Evolutionary conservation across 176 grass and related monocot species (phyloP).

Genomic region (Rhynchospora tenuis): DNA sequence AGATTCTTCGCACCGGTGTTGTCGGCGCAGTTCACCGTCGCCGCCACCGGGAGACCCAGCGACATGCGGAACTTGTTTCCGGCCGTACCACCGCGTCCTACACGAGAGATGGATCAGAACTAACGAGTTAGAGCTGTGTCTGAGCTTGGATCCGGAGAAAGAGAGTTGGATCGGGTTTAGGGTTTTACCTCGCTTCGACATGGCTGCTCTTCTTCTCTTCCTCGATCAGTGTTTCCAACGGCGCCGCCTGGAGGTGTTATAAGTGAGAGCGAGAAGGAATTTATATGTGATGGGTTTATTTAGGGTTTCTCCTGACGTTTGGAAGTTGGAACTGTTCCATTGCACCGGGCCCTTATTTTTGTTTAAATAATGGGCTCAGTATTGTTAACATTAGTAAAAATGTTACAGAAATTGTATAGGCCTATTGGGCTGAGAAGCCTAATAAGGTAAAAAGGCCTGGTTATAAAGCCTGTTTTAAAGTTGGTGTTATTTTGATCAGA

Average conservation of each 20-base stretch:
- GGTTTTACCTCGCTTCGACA: conserved; percentile 25
- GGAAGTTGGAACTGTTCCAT: not conserved
- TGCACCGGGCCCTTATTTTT: not conserved
- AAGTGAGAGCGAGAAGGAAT: not conserved
- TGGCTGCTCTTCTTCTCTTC: not conserved
- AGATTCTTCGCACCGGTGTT: conserved; percentile 36
- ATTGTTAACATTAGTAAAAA: too few relatives aligned
- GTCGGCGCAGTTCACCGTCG: conserved; percentile 34
- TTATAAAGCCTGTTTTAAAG: not conserved
- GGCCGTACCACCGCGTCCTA: conserved; percentile 25
- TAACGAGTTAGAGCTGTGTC: not conserved
- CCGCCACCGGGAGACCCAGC: conserved; percentile 31
- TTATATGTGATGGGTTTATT: not conserved
- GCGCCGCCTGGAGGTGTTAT: not conserved
- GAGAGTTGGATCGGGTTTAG: not conserved
- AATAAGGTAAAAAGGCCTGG: not conserved
- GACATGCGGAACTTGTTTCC: conserved; percentile 37
- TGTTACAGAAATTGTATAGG: too few relatives aligned
- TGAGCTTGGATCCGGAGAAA: not conserved
- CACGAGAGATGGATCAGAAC: not conserved
- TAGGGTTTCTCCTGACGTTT: not conserved
- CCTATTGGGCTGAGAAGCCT: not conserved
- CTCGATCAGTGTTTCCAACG: not conserved
- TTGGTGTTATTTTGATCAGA: not conserved
- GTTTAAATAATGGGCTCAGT: not conserved